Percentiles rank a stretch among this genome's conserved stretches.
phyloP scores from a whole-genome alignment of 192 early-diverging fungal species.

The Podila epicladia region DNA sequence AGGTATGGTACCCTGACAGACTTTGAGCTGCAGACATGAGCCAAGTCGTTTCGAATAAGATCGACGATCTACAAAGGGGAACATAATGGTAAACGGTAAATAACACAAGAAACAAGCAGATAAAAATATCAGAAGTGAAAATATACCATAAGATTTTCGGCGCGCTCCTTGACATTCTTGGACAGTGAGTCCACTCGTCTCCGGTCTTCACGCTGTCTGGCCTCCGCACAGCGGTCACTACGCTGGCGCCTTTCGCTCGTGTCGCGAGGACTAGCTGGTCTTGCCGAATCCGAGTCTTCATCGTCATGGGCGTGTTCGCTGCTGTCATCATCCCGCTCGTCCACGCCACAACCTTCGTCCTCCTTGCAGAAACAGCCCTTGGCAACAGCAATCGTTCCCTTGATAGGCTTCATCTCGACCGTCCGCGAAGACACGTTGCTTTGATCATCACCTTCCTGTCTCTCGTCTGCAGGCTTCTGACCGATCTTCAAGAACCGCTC shows the following conservation, averaged over 20 bases:
- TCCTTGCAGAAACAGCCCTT: constrained; percentile 55
- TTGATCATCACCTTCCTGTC: not conserved
- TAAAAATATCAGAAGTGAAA: not conserved
- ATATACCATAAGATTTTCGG: constrained; percentile 95
- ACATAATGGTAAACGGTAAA: not conserved
- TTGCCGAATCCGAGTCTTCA: not conserved
- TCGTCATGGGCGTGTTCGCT: constrained; percentile 19
- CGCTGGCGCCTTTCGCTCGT: not conserved
- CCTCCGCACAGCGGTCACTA: constrained; percentile 42
- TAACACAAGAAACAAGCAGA: not conserved
- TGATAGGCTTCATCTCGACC: constrained; percentile 97
- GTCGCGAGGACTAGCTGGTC: not conserved
- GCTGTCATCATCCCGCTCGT: constrained; percentile 37
- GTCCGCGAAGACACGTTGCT: constrained; percentile 19
- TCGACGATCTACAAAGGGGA: constrained; percentile 82
- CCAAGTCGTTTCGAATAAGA: constrained; percentile 93
- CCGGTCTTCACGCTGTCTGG: constrained; percentile 46
- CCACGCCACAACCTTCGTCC: constrained; percentile 44
- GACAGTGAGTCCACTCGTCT: constrained; percentile 58
- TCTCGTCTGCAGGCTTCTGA: constrained; percentile 14
- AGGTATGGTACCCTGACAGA: constrained; percentile 82
- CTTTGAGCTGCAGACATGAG: constrained; percentile 70
- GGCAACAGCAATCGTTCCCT: constrained; percentile 77
- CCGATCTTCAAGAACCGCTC: constrained; percentile 64
- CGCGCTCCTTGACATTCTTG: constrained; percentile 86